phyloP scores from a whole-genome alignment of 805 yeast genomes.

The Yamadazyma insecticola region DNA sequence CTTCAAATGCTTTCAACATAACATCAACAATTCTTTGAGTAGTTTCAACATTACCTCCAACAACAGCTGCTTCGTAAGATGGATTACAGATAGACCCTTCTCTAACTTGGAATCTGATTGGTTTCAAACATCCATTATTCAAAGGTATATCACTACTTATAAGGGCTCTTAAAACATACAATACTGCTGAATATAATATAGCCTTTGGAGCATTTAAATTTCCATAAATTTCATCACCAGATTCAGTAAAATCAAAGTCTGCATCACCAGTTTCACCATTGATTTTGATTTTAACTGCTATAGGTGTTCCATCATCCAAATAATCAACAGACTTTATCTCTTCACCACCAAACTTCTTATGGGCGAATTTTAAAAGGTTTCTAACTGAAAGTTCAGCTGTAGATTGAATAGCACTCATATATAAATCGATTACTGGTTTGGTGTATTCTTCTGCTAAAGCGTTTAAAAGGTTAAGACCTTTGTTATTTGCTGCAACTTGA shows the following conservation, averaged over 20 bases:
- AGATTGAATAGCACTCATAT: conserved; percentile 33
- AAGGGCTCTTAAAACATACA: conserved; percentile 80
- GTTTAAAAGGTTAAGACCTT: conserved; percentile 67
- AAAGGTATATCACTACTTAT: conserved; percentile 86
- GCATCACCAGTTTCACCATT: conserved; percentile 52
- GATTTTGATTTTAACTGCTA: conserved; percentile 50
- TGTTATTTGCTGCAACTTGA: conserved; percentile 77
- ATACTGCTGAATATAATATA: conserved; percentile 81
- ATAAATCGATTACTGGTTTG: conserved; percentile 30
- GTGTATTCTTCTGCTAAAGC: conserved; percentile 61
- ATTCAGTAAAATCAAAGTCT: conserved; percentile 77
- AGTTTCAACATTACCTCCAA: conserved; percentile 88
- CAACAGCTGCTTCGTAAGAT: conserved; percentile 83
- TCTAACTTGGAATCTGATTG: conserved; percentile 55
- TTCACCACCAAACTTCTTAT: conserved; percentile 35
- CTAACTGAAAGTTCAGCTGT: conserved; percentile 33
- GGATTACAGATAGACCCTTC: conserved; percentile 55
- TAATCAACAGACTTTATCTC: conserved; percentile 52
- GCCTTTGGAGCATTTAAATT: conserved; percentile 92
- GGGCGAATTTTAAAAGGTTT: conserved; percentile 25
- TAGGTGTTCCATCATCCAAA: conserved; percentile 80
- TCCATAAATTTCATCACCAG: conserved; percentile 84
- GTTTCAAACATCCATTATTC: conserved; percentile 87
- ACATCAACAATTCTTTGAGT: conserved; percentile 92
- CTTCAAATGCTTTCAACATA: conserved; percentile 76